A percentile compares a stretch with the other conserved stretches of the same genome.
Evolutionary conservation across 176 grass and related monocot species (phyloP).

Genomic region (Cymbopogon citratus): DNA sequence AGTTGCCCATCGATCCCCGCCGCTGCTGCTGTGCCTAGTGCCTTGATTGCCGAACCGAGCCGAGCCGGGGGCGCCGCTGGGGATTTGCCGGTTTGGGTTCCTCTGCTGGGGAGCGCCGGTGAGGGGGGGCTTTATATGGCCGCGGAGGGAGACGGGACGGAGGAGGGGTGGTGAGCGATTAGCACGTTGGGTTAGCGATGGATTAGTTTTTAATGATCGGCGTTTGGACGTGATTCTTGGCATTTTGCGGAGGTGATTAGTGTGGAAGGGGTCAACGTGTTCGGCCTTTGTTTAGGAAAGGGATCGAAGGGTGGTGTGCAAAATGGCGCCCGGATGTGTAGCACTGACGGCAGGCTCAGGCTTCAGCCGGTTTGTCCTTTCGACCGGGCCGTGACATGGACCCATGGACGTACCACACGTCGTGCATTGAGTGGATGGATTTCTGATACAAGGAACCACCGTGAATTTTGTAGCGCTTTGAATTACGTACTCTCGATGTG

Average conservation of each 20-base stretch:
- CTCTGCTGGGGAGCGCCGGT: background rate
- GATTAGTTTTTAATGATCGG: background rate
- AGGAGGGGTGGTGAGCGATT: too few species aligned
- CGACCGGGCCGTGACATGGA: background rate
- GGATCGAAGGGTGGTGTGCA: background rate
- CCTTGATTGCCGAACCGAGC: background rate
- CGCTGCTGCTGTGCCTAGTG: too few species aligned
- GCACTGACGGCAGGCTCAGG: background rate
- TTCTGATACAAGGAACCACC: too few species aligned
- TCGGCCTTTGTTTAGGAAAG: background rate
- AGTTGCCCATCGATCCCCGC: conserved; percentile 56
- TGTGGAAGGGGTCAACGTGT: conserved; percentile 27
- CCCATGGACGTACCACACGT: background rate
- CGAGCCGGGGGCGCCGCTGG: background rate
- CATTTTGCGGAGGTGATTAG: background rate
- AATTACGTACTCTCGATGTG: background rate
- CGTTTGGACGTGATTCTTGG: background rate
- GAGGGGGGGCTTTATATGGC: conserved; percentile 2
- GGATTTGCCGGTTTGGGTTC: background rate
- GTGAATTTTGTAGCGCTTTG: background rate
- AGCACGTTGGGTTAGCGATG: background rate
- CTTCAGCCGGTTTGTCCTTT: background rate
- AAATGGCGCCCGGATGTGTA: background rate
- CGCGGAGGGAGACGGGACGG: background rate
- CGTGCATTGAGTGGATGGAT: background rate